A percentile compares a stretch with the other conserved stretches of the same genome.
phyloP scores from a whole-genome alignment of 176 grass and related monocot genomes.

The Oryza officinalis region DNA sequence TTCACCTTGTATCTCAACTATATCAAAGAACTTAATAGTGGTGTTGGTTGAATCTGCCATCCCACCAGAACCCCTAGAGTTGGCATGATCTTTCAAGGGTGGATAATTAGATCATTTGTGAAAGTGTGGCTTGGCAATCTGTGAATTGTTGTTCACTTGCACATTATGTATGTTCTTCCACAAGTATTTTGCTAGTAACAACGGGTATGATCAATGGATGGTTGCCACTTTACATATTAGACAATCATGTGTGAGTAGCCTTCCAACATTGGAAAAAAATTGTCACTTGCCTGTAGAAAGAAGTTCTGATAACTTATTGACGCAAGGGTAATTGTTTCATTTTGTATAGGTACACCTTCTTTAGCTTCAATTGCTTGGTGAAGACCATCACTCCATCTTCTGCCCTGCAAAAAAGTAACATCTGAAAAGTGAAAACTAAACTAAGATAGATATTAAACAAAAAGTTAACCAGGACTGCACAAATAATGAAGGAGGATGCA shows the following conservation, averaged over 20 bases:
- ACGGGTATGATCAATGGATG: not conserved
- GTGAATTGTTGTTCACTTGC: not conserved
- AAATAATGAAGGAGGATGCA: not conserved
- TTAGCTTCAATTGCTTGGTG: constrained; percentile 99
- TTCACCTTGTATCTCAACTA: not conserved
- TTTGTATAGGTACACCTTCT: constrained; percentile 90
- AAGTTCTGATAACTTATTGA: constrained; percentile 99
- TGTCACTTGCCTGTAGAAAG: constrained; percentile 85
- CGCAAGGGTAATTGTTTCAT: constrained; percentile 96
- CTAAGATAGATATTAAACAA: not conserved
- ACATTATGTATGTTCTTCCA: not conserved
- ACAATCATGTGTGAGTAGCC: not conserved
- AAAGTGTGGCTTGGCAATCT: not conserved
- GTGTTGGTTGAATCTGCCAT: not conserved
- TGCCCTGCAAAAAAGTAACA: constrained; percentile 66
- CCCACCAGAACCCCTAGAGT: not conserved
- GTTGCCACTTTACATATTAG: not conserved
- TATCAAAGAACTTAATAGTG: not conserved
- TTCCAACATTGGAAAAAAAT: constrained; percentile 21
- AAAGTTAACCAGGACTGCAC: not conserved
- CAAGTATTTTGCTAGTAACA: not conserved
- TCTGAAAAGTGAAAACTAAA: constrained; percentile 19
- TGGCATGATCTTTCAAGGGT: not conserved
- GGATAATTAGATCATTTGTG: not conserved
- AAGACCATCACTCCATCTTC: constrained; percentile 98